Base-by-base conservation (phyloP, 1,284 basidiomycete species). In the Apiotrichum montevideense region DNA sequence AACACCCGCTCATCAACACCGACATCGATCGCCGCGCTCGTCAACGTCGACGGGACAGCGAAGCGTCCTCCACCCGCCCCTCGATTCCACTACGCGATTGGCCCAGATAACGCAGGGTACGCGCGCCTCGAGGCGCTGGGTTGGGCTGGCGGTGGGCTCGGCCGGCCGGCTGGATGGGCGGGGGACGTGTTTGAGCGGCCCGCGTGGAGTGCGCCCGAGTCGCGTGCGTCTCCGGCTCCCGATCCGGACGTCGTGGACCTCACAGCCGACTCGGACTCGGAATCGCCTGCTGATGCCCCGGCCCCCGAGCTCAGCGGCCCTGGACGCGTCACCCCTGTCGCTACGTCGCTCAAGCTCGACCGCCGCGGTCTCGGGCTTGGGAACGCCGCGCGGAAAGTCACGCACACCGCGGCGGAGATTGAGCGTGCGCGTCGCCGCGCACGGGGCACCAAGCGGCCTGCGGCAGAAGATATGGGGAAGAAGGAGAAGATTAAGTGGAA, bases 51-150 rank as follows among this genome's bases (percentile, higher is more conserved):
- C 39, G 39, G 43, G 3, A 45, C 62, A 0, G 51, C 50, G 2
- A 35, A 39, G 4, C 55, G 59, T 4, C 40, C 54, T 0, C 52
- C 54, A 1, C 52, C 54, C 0, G 51, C 53, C 4, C 59, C 62
- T 29, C 51, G 61, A 1, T 41, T 51, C 32, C 40, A 21, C 5
- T 75, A 75, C 57, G 69, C 63, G 35, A 63, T 75, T 14, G 73
- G 73, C 4, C 71, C 71, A 9, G 71, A 73, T 15, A 74, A 75
- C 50, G 69, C 64, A 13, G 73, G 73, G 1, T 74, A 71, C 50
- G 65, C 58, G 9, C 58, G 73, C n/a, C 52, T 75, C 34, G 57
- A 61, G 29, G 58, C 65, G 9, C 54, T 71, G 11, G 73, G 73
- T 1, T 75, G 72, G 73, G 61, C 58, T 13, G 73, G 73, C 9